A percentile compares a stretch with the other conserved stretches of the same genome.
Conservation (phyloP, 2,329 filamentous ascomycete species). For the Nannizziopsis arthrosporioides region DNA sequence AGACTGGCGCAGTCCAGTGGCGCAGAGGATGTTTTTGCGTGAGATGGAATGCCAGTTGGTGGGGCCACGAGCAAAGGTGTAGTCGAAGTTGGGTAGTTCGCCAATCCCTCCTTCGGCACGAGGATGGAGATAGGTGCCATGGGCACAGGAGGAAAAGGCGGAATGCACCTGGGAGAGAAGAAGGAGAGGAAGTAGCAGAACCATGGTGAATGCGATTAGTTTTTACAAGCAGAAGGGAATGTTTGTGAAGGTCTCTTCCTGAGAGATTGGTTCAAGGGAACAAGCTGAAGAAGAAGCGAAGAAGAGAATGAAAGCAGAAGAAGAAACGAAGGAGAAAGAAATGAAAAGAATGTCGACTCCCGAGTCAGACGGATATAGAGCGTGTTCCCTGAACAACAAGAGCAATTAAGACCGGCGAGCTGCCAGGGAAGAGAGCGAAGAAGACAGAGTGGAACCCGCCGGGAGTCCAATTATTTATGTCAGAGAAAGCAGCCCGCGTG, state of each 20-base stretch:
- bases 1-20: conserved; percentile 41
- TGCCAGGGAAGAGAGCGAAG: neutral
- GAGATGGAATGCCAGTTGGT: conserved; percentile 43
- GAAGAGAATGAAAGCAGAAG: neutral
- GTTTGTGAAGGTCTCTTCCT: neutral
- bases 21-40: conserved; percentile 38
- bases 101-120: conserved; percentile 25
- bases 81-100: conserved; percentile 31
- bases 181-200: neutral
- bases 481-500: neutral
- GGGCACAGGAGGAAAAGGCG: conserved; percentile 30
- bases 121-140: conserved; percentile 30
- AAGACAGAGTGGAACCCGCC: neutral
- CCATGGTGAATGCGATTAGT: conserved; percentile 1
- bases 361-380: neutral
- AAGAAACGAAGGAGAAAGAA: neutral
- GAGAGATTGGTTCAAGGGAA: neutral
- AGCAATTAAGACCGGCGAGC: neutral
- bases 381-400: conserved; percentile 9
- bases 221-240: neutral
- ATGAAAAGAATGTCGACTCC: neutral
- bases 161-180: conserved; percentile 11
- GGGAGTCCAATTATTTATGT: conserved; percentile 4
- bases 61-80: conserved; percentile 37
- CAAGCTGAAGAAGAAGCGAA: neutral